Conservation (phyloP, 2,329 filamentous ascomycete genomes). For the Sclerotiophoma versabilis region DNA sequence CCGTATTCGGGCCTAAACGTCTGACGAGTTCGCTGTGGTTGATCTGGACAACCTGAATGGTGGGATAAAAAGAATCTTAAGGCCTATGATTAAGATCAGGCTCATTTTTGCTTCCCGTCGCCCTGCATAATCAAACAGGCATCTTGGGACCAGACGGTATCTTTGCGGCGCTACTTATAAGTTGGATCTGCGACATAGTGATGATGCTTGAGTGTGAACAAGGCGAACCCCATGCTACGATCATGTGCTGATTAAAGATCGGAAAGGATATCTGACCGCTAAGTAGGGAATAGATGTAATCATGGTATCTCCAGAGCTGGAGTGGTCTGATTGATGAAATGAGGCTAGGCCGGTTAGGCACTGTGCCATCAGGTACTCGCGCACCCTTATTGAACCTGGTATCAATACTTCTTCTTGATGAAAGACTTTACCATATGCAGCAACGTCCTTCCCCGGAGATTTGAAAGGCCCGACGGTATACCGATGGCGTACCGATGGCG, state of each 20-base stretch:
- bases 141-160: neutral
- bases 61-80: neutral
- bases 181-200: too few species aligned
- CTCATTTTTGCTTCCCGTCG: neutral
- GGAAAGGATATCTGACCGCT: too few species aligned
- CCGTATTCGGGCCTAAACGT: neutral
- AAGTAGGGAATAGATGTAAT: too few species aligned
- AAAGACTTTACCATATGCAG: neutral
- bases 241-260: too few species aligned
- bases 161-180: neutral
- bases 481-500: conserved; percentile 1
- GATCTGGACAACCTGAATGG: neutral
- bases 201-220: too few species aligned
- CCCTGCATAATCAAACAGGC: neutral
- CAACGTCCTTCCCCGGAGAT: neutral
- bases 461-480: neutral
- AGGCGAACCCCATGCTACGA: too few species aligned
- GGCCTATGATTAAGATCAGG: neutral
- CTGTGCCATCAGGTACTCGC: too few species aligned
- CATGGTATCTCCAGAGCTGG: too few species aligned
- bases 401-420: neutral
- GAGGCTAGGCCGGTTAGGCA: too few species aligned
- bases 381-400: too few species aligned
- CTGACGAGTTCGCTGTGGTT: neutral
- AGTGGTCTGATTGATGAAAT: too few species aligned